Evolutionary conservation across 495 filamentous ascomycete genomes (phyloP), one percentile per base, ranked within the genome.

Genomic region (Peziza echinospora): DNA sequence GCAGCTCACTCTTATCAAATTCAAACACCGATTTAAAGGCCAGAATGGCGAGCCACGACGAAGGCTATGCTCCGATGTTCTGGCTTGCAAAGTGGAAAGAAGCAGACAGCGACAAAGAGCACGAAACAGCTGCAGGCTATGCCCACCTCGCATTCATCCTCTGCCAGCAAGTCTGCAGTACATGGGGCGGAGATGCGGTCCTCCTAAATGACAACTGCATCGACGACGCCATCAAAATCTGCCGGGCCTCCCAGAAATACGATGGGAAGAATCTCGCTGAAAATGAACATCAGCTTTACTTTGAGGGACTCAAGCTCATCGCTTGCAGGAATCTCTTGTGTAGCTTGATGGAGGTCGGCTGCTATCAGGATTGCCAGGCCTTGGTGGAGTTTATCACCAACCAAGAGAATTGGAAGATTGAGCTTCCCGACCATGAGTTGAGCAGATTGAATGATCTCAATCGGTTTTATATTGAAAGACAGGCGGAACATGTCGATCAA

Each of bases 61-160:
- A 37, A 6, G 13, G 30, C 19, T 37, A 37, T 37, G 45, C 44
- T 21, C 45, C 44, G 30, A 51, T 56, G 39, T 49, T 41, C 24
- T 30, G 43, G 17, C 42, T 45, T 30, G 21, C 42, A 17, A 11
- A 17, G 13, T 37, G 30, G 30, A 17, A 37, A 37, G 30, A 37
- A 17, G 30, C 30, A 37, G 19, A 11, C 3, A 17, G 30, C 2
- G 19, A 37, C 13, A 17, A 17, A 37, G 30, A 37, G 30, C 30
- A 37, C 19, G 30, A 37, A 37, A 17, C 19, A 17, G 30, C 30
- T 17, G 13, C 19, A 13, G 30, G 30, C 13, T 37, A 37, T 6
- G 30, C 30, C 4, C 30, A 37, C 19, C 30, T 37, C 6, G 30
- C 30, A 11, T 2, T 37, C 3, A 37, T 37, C 30, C 30, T 37